These are phyloP conservation scores for Solanum virginianum DNA, from an alignment of 257 asterid species.

Conservation along the genomic window DNA sequence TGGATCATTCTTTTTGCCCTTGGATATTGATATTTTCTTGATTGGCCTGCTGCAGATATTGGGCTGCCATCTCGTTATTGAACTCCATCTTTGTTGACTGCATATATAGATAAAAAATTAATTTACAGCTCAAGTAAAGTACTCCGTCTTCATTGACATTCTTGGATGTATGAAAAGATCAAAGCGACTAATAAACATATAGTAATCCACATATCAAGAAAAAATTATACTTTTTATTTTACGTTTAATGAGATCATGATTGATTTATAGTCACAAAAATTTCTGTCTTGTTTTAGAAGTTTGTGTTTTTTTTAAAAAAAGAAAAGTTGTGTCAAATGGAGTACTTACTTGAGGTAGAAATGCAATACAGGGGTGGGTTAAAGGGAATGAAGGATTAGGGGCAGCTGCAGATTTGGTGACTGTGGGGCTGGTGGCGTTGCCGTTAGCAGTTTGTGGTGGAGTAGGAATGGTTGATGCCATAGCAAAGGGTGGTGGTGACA, in stretches of 20 bases:
- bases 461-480: slow-evolving; percentile 15
- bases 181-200: no score
- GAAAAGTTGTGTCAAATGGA: no score
- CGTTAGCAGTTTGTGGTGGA: background rate
- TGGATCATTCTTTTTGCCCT: background rate
- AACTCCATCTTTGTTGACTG: slow-evolving; percentile 61
- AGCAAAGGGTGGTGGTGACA: slow-evolving; percentile 17
- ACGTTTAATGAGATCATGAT: background rate
- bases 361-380: slow-evolving; percentile 23
- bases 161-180: no score
- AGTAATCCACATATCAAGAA: no score
- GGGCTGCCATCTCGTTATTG: slow-evolving; percentile 43
- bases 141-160: background rate
- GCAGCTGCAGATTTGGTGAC: background rate
- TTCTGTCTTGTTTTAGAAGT: background rate
- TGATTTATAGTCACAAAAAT: no score
- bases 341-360: slow-evolving; percentile 47
- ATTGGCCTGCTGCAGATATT: slow-evolving; percentile 27
- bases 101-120: background rate
- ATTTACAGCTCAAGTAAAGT: background rate
- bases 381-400: slow-evolving; percentile 1
- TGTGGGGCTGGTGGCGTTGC: background rate
- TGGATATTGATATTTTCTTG: background rate
- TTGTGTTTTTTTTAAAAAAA: no score
- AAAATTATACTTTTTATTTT: no score